Percentiles rank a stretch among this genome's conserved stretches.
Evolutionary conservation across 148 eudicot species (phyloP).

Genomic region (Linanthus parryae): DNA sequence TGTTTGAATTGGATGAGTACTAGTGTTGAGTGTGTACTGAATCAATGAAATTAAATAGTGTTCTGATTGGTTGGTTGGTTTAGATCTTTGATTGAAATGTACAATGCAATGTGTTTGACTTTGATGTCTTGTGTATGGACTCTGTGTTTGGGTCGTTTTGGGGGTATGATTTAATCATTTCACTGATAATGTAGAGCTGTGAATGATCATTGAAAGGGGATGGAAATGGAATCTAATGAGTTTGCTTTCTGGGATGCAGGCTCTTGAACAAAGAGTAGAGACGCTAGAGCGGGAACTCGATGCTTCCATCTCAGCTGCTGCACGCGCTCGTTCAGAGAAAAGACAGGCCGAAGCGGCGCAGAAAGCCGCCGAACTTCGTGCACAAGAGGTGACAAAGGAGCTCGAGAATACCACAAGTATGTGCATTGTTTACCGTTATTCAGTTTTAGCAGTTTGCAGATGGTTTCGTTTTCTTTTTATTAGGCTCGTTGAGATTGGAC

Average conservation of each 20-base stretch:
- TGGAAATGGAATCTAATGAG: background rate
- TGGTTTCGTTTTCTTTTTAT: no score
- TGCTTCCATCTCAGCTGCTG: conserved; percentile 90
- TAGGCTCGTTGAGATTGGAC: no score
- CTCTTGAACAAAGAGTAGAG: conserved; percentile 90
- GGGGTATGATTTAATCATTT: no score
- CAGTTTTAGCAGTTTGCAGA: no score
- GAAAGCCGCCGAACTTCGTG: conserved; percentile 84
- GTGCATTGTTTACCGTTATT: conserved; percentile 8
- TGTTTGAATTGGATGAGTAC: background rate
- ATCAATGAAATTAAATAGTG: no score
- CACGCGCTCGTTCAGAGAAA: conserved; percentile 92
- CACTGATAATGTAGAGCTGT: background rate
- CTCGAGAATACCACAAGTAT: conserved; percentile 94
- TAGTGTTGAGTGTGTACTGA: background rate
- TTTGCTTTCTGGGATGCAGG: conserved; percentile 29
- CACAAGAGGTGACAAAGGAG: conserved; percentile 71
- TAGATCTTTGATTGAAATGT: background rate
- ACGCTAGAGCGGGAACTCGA: conserved; percentile 87
- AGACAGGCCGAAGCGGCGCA: conserved; percentile 89
- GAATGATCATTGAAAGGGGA: background rate
- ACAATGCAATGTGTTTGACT: background rate
- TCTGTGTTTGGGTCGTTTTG: background rate
- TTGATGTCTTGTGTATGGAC: background rate
- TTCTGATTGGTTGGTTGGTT: background rate